Percentiles rank a stretch among this genome's conserved stretches.
phyloP scores from a whole-genome alignment of 225 moss, liverwort and hornwort genomes.

The Polytrichum commune region DNA sequence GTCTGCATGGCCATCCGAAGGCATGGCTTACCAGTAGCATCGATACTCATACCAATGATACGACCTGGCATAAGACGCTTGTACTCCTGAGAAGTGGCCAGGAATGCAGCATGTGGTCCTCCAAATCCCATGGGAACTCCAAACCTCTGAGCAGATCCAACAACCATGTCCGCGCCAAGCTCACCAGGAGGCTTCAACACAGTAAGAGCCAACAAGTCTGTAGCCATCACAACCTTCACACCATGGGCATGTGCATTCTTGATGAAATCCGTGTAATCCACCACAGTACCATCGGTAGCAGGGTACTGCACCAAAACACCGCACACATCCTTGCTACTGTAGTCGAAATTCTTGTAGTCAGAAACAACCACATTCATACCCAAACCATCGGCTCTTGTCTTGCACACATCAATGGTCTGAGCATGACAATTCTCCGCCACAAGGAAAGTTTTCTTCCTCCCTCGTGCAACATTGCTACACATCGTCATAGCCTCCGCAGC shows the following conservation, averaged over 20 bases:
- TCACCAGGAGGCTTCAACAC: constrained; percentile 83
- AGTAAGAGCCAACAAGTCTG: constrained; percentile 80
- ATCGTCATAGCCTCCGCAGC: constrained; percentile 99
- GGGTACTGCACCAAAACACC: constrained; percentile 97
- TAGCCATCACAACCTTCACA: constrained; percentile 98
- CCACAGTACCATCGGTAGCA: constrained; percentile 73
- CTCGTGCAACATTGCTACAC: constrained; percentile 80
- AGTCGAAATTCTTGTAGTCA: constrained; percentile 68
- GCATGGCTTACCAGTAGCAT: constrained; percentile 81
- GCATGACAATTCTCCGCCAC: constrained; percentile 93
- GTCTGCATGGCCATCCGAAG: constrained; percentile 99
- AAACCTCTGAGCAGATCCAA: constrained; percentile 95
- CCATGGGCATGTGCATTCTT: constrained; percentile 92
- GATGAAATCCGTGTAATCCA: constrained; percentile 74
- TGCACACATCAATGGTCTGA: constrained; percentile 90
- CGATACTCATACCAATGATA: constrained; percentile 89
- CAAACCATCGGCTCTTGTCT: constrained; percentile 85
- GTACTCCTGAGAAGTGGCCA: constrained; percentile 98
- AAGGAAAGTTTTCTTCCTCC: constrained; percentile 81
- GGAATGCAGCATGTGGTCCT: constrained; percentile 94
- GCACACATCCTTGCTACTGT: constrained; percentile 80
- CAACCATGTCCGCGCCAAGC: constrained; percentile 95
- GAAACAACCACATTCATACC: constrained; percentile 68
- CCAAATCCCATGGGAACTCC: constrained; percentile 98
- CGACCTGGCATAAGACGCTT: constrained; percentile 96